These are phyloP conservation scores for Uronychia binucleata DNA, from an alignment of 73 alveolate genomes.

Conservation along the genomic window DNA sequence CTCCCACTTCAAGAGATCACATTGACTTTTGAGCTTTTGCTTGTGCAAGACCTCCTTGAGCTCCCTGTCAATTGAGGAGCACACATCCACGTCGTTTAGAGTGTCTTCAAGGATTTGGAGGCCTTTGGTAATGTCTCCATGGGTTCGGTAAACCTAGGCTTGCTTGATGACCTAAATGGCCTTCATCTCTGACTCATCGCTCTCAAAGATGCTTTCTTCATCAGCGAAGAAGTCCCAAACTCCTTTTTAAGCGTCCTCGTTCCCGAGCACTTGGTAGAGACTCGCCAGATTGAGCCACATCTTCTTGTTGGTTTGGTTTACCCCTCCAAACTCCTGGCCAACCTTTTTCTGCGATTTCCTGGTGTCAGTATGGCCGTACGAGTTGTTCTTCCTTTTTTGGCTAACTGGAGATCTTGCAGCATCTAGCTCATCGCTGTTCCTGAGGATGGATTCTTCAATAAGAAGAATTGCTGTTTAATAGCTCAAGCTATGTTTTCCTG, in stretches of 20 bases:
- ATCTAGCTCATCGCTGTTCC: slow-evolving; percentile 17
- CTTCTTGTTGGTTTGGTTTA: neutral
- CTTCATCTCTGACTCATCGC: slow-evolving; percentile 8
- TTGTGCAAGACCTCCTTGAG: slow-evolving; percentile 25
- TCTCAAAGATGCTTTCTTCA: slow-evolving; percentile 37
- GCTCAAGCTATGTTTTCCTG: slow-evolving; percentile 80
- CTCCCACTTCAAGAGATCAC: slow-evolving; percentile 62
- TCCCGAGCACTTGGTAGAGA: slow-evolving; percentile 46
- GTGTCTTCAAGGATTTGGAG: slow-evolving; percentile 32
- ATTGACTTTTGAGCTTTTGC: slow-evolving; percentile 15
- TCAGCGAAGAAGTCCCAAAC: slow-evolving; percentile 49
- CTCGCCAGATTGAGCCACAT: slow-evolving; percentile 45
- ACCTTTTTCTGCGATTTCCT: too few species aligned
- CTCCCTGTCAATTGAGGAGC: slow-evolving; percentile 14
- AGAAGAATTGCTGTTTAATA: slow-evolving; percentile 84
- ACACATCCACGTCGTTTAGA: slow-evolving; percentile 19
- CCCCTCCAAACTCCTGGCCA: too few species aligned
- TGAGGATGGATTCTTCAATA: slow-evolving; percentile 72
- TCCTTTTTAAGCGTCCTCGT: slow-evolving; percentile 60
- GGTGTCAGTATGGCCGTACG: too few species aligned
- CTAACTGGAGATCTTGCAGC: slow-evolving; percentile 42
- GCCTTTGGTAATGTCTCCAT: slow-evolving; percentile 21
- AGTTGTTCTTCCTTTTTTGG: too few species aligned
- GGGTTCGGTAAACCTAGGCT: slow-evolving; percentile 18
- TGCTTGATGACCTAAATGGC: slow-evolving; percentile 31